These are phyloP conservation scores for Acanthamoeba castellanii DNA, from an alignment of 208 protist species.

Conservation along the genomic window DNA sequence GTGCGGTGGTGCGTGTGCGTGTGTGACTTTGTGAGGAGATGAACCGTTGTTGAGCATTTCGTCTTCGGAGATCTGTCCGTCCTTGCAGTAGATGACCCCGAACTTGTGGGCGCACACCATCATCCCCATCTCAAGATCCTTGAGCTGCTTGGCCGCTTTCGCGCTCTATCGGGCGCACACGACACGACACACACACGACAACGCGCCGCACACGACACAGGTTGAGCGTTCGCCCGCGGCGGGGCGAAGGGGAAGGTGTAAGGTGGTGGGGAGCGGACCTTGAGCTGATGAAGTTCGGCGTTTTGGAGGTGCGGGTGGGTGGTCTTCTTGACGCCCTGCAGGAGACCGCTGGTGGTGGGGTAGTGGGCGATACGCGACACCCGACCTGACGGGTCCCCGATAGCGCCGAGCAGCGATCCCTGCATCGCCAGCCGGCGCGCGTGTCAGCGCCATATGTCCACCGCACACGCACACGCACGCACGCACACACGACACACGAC, in stretches of 20 bases:
- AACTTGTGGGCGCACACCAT: slow-evolving; percentile 70
- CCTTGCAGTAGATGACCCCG: slow-evolving; percentile 70
- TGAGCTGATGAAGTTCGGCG: slow-evolving; percentile 56
- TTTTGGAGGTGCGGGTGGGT: slow-evolving; percentile 65
- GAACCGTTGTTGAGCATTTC: slow-evolving; percentile 67
- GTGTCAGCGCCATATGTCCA: background rate
- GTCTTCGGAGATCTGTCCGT: slow-evolving; percentile 68
- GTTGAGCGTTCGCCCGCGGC: background rate
- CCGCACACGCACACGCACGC: no score
- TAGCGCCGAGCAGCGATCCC: slow-evolving; percentile 22
- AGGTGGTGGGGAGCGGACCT: background rate
- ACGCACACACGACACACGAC: no score
- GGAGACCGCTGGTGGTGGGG: slow-evolving; percentile 49
- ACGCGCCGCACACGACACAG: background rate
- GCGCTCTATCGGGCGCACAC: background rate
- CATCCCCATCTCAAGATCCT: slow-evolving; percentile 27
- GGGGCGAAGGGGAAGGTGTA: background rate
- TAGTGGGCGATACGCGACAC: slow-evolving; percentile 69
- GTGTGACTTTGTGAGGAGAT: background rate
- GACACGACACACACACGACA: background rate
- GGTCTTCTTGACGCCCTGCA: slow-evolving; percentile 70
- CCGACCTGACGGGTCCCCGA: slow-evolving; percentile 10
- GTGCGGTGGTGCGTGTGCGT: background rate
- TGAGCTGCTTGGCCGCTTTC: slow-evolving; percentile 37
- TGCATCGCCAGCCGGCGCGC: background rate